Evolutionary conservation across 805 yeast genomes (phyloP).

Genomic region (Kodamaea kakaduensis): DNA sequence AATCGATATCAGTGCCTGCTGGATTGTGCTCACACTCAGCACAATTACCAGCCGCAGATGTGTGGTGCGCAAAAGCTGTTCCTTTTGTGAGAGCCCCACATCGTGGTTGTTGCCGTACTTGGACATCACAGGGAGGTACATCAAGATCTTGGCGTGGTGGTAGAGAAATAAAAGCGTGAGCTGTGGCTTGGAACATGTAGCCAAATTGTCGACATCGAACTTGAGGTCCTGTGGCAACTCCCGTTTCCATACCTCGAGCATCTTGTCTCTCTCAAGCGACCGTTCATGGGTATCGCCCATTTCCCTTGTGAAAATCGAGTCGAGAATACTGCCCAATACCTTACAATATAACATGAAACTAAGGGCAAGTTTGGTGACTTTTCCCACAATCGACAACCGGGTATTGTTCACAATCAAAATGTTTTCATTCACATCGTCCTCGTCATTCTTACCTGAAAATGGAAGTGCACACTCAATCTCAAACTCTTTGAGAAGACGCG

Average conservation of each 20-base stretch:
- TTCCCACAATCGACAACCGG: slow-evolving; percentile 61
- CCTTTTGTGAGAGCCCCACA: slow-evolving; percentile 39
- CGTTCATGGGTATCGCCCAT: slow-evolving; percentile 21
- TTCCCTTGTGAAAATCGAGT: slow-evolving; percentile 59
- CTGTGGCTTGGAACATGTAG: slow-evolving; percentile 46
- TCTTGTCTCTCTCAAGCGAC: slow-evolving; percentile 49
- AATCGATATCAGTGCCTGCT: slow-evolving; percentile 63
- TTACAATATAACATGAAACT: slow-evolving; percentile 66
- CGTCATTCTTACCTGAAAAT: slow-evolving; percentile 44
- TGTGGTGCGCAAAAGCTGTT: slow-evolving; percentile 36
- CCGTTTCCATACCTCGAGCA: slow-evolving; percentile 74
- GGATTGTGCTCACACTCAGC: slow-evolving; percentile 63
- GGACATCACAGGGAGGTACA: slow-evolving; percentile 40
- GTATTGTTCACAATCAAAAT: slow-evolving; percentile 57
- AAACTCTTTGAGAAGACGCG: slow-evolving; percentile 71
- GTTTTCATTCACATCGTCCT: slow-evolving; percentile 46
- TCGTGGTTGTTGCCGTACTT: slow-evolving; percentile 40
- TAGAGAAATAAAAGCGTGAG: slow-evolving; percentile 47
- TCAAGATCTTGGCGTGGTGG: slow-evolving; percentile 41
- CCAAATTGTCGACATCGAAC: slow-evolving; percentile 63
- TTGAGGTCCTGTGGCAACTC: slow-evolving; percentile 59
- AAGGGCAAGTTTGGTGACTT: slow-evolving; percentile 60
- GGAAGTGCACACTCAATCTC: slow-evolving; percentile 88
- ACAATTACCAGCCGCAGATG: slow-evolving; percentile 25
- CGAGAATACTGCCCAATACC: slow-evolving; percentile 69